Evolutionary conservation across 1,139 yeast species (phyloP).

Genomic region (Candida pseudoviswanathii): DNA sequence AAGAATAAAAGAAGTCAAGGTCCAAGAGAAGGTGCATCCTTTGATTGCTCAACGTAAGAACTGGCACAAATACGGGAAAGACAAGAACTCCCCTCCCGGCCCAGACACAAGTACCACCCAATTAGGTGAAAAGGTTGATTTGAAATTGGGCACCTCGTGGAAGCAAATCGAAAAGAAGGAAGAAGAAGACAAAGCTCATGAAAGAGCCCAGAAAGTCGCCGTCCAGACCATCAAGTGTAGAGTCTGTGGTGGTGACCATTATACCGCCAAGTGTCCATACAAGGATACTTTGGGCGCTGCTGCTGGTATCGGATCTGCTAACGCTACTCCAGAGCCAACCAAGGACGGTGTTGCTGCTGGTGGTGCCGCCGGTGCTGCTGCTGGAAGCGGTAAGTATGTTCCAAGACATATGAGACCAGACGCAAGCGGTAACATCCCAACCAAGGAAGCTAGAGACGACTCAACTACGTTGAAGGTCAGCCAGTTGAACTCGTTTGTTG

Average conservation of each 20-base stretch:
- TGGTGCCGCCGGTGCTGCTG: conserved; percentile 29
- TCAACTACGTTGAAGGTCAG: conserved; percentile 87
- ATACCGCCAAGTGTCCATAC: conserved; percentile 94
- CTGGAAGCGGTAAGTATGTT: conserved; percentile 55
- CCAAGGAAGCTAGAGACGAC: conserved; percentile 71
- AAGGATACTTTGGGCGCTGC: conserved; percentile 80
- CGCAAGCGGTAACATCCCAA: conserved; percentile 54
- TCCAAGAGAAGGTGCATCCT: conserved; percentile 81
- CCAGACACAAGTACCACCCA: conserved; percentile 90
- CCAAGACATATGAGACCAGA: conserved; percentile 78
- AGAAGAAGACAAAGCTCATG: conserved; percentile 62
- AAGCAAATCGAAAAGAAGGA: conserved; percentile 61
- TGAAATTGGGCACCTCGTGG: conserved; percentile 73
- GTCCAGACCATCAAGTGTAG: conserved; percentile 71
- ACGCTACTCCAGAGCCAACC: conserved; percentile 31
- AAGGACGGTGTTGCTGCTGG: conserved; percentile 20
- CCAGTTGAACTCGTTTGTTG: conserved; percentile 84
- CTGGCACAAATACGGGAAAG: conserved; percentile 85
- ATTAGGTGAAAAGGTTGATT: conserved; percentile 78
- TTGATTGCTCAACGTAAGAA: conserved; percentile 70
- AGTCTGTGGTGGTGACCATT: conserved; percentile 92
- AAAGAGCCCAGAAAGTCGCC: conserved; percentile 48
- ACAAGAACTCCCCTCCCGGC: conserved; percentile 74
- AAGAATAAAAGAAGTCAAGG: conserved; percentile 73
- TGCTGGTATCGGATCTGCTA: conserved; percentile 28